phyloP scores from a whole-genome alignment of 2,329 filamentous ascomycete genomes.

The Fusarium anguioides region DNA sequence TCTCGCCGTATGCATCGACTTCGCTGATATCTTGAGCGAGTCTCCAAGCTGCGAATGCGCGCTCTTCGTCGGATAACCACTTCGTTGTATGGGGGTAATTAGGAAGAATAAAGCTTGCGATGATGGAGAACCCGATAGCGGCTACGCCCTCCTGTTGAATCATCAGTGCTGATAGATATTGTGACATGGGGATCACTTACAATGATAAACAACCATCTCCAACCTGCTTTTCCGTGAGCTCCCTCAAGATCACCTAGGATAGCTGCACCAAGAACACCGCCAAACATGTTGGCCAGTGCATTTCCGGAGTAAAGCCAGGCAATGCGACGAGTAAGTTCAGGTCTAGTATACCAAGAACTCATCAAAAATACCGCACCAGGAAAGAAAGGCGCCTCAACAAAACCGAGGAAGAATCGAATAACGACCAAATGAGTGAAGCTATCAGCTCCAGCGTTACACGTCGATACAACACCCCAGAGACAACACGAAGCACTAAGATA shows the following conservation, averaged over 20 bases:
- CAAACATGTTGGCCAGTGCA: slow-evolving; percentile 62
- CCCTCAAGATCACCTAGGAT: slow-evolving; percentile 59
- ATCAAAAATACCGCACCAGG: slow-evolving; percentile 60
- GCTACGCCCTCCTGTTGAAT: slow-evolving; percentile 51
- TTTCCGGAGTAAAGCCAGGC: slow-evolving; percentile 70
- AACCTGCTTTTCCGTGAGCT: slow-evolving; percentile 65
- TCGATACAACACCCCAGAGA: slow-evolving; percentile 54
- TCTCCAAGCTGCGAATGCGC: slow-evolving; percentile 63
- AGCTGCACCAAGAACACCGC: slow-evolving; percentile 61
- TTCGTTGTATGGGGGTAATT: slow-evolving; percentile 64
- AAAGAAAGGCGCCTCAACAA: slow-evolving; percentile 63
- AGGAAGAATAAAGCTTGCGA: slow-evolving; percentile 56
- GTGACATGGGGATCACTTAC: slow-evolving; percentile 26
- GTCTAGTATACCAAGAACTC: slow-evolving; percentile 58
- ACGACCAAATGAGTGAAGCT: slow-evolving; percentile 57
- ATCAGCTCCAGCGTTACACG: slow-evolving; percentile 59
- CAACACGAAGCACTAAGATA: slow-evolving; percentile 63
- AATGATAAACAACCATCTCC: slow-evolving; percentile 76
- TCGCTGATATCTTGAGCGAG: slow-evolving; percentile 61
- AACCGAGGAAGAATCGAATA: slow-evolving; percentile 58
- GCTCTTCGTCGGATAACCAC: slow-evolving; percentile 64
- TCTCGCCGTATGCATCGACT: slow-evolving; percentile 52
- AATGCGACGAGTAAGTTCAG: slow-evolving; percentile 66
- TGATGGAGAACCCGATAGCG: slow-evolving; percentile 52
- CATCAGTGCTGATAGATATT: background rate